phyloP scores from a whole-genome alignment of 208 protist genomes.

The Leishmania amazonensis region DNA sequence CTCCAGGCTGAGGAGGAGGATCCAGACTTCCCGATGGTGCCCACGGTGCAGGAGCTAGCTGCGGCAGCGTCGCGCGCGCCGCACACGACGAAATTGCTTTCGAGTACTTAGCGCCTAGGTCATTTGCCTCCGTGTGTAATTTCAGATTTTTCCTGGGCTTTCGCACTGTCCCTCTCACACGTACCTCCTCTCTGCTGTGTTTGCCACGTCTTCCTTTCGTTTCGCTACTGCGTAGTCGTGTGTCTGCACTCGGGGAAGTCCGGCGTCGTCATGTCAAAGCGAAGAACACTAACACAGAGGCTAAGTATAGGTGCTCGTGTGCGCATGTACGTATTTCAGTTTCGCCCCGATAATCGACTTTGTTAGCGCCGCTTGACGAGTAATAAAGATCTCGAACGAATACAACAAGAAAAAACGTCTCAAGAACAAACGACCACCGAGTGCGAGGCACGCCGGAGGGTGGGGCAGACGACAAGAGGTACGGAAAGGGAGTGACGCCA shows the following conservation, averaged over 20 bases:
- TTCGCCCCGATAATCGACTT: not conserved
- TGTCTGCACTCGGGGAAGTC: not conserved
- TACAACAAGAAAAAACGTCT: not conserved
- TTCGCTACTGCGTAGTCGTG: too few relatives aligned
- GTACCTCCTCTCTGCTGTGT: not conserved
- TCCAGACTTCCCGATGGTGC: constrained; percentile 84
- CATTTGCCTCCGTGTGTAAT: not conserved
- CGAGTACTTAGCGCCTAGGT: not conserved
- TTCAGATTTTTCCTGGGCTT: not conserved
- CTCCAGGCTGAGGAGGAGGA: constrained; percentile 45
- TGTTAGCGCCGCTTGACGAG: not conserved
- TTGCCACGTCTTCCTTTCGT: not conserved
- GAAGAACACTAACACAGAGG: not conserved
- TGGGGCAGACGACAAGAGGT: too few relatives aligned
- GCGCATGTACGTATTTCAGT: not conserved
- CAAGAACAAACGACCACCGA: not conserved
- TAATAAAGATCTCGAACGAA: not conserved
- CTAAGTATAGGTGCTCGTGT: not conserved
- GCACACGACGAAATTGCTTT: not conserved
- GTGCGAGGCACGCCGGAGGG: not conserved
- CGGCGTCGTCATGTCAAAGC: not conserved
- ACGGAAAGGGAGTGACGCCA: not conserved
- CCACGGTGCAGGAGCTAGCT: constrained; percentile 50
- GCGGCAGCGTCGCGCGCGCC: constrained; percentile 7
- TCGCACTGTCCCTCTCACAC: not conserved